Percentiles rank a stretch among this genome's conserved stretches.
phyloP scores from a whole-genome alignment of 2,329 filamentous ascomycete species.

The Fusarium gaditjirri region DNA sequence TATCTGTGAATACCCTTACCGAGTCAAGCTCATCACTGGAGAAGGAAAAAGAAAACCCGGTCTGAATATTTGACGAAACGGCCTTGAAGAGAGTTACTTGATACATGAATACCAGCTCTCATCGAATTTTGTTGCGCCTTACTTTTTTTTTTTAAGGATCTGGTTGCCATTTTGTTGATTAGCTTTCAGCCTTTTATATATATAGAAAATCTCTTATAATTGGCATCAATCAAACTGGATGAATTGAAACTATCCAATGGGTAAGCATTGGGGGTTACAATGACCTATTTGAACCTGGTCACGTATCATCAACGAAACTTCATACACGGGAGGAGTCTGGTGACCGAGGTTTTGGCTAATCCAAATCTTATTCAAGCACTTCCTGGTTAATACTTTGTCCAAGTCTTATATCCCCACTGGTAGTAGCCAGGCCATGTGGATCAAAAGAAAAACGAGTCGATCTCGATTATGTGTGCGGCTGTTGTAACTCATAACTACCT shows the following conservation, averaged over 20 bases:
- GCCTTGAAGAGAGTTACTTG: background rate
- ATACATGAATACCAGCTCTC: background rate
- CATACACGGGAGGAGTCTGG: background rate
- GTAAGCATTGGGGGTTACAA: background rate
- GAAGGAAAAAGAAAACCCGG: background rate
- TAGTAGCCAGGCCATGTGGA: background rate
- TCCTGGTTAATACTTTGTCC: background rate
- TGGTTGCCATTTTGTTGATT: background rate
- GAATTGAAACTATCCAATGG: background rate
- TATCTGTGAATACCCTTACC: background rate
- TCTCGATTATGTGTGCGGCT: background rate
- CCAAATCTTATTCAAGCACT: background rate
- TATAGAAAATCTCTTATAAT: background rate
- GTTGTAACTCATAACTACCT: background rate
- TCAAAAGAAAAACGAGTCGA: background rate
- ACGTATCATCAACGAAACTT: background rate
- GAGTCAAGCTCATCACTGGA: background rate
- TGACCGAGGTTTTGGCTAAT: background rate
- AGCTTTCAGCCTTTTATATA: background rate
- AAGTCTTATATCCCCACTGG: too few species aligned
- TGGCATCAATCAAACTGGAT: background rate
- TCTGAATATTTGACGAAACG: background rate
- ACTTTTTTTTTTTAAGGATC: background rate
- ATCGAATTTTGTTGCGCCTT: background rate
- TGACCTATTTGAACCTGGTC: background rate